These are phyloP conservation scores for Debaryomyces singareniensis DNA, from an alignment of 1,139 yeast species.

Conservation along the genomic window DNA sequence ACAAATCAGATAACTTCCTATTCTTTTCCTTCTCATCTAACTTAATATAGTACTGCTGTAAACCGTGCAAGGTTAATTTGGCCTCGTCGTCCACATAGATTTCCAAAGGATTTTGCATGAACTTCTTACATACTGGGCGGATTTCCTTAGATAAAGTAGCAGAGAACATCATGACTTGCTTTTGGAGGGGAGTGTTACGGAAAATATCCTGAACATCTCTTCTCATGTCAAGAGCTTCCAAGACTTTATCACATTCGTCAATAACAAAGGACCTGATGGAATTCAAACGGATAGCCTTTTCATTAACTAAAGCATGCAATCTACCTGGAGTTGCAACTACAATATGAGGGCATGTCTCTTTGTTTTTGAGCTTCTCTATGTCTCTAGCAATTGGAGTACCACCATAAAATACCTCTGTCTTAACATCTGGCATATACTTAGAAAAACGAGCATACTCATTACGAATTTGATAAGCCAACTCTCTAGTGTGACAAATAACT, in stretches of 20 bases:
- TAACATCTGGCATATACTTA: conserved; percentile 96
- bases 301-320: conserved; percentile 88
- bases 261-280: conserved; percentile 92
- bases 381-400: conserved; percentile 88
- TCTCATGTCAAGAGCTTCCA: conserved; percentile 91
- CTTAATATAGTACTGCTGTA: conserved; percentile 93
- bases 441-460: conserved; percentile 97
- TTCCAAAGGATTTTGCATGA: conserved; percentile 97
- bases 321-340: conserved; percentile 99
- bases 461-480: conserved; percentile 95
- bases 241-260: conserved; percentile 98
- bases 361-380: conserved; percentile 80
- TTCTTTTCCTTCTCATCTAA: conserved; percentile 89
- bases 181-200: conserved; percentile 96
- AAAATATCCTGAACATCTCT: conserved; percentile 97
- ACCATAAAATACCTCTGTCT: conserved; percentile 95
- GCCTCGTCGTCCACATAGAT: conserved; percentile 97
- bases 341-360: conserved; percentile 93
- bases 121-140: conserved; percentile 95
- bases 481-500: conserved; percentile 97
- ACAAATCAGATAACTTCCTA: conserved; percentile 84
- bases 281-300: conserved; percentile 79
- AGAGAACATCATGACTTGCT: conserved; percentile 99
- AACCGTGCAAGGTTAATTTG: conserved; percentile 93
- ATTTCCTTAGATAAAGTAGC: conserved; percentile 94